phyloP scores from a whole-genome alignment of 495 filamentous ascomycete genomes.

The Podospora pseudocomata region DNA sequence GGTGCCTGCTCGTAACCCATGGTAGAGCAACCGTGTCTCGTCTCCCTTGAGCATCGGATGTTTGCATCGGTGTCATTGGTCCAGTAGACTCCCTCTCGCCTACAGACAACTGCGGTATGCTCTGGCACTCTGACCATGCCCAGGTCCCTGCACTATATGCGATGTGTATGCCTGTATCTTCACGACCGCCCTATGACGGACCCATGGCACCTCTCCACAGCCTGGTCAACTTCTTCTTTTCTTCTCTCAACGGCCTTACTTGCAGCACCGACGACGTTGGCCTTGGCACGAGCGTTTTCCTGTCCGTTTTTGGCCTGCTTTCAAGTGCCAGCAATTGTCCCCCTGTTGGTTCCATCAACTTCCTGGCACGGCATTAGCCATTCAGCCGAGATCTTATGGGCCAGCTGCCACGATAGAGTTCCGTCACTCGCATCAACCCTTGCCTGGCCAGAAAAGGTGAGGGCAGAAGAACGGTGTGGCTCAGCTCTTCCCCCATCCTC shows the following conservation, averaged over 20 bases:
- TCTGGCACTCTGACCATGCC: constrained; percentile 24
- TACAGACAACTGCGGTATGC: neutral
- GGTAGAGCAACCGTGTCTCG: constrained; percentile 32
- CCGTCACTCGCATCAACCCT: constrained; percentile 32
- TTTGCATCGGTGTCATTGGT: constrained; percentile 34
- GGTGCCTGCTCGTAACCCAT: constrained; percentile 18
- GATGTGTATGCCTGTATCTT: constrained; percentile 18
- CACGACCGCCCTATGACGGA: constrained; percentile 22
- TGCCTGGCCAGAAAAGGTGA: constrained; percentile 14
- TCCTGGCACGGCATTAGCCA: constrained; percentile 52
- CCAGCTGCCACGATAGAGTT: constrained; percentile 42
- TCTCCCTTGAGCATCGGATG: constrained; percentile 31
- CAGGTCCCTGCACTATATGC: constrained; percentile 27
- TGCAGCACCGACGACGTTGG: constrained; percentile 14
- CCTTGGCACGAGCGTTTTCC: constrained; percentile 27
- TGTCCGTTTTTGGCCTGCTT: constrained; percentile 30
- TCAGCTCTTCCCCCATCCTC: constrained; percentile 42
- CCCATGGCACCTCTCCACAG: constrained; percentile 26
- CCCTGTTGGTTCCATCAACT: constrained; percentile 43
- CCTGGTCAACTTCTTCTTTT: constrained; percentile 16
- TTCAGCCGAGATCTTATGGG: constrained; percentile 50
- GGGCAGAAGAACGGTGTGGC: constrained; percentile 43
- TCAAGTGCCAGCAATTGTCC: constrained; percentile 35
- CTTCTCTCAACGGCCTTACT: constrained; percentile 16
- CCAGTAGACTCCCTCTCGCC: constrained; percentile 21